A percentile compares a stretch with the other conserved stretches of the same genome.
phyloP scores from a whole-genome alignment of 768 basidiomycete genomes.

The Imleria badia region DNA sequence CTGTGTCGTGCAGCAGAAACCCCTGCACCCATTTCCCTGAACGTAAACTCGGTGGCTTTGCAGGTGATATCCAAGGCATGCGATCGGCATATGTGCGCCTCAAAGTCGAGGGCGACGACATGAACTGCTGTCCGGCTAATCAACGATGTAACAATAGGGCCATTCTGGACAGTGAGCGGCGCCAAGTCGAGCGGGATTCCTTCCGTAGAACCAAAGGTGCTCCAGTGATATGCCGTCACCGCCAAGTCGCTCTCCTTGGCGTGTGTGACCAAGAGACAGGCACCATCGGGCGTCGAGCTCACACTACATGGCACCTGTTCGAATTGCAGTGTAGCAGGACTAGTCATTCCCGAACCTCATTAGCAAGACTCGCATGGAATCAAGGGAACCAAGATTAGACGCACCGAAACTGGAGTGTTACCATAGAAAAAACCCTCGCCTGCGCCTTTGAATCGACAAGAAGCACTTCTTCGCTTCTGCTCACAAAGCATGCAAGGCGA shows the following conservation, averaged over 20 bases:
- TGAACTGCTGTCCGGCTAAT: conserved; percentile 42
- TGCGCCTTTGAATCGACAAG: conserved; percentile 45
- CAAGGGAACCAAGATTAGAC: neutral
- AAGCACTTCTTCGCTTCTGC: conserved; percentile 51
- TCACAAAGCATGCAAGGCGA: conserved; percentile 42
- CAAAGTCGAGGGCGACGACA: conserved; percentile 40
- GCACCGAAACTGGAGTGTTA: conserved; percentile 40
- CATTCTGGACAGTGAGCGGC: conserved; percentile 18
- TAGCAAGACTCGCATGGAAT: neutral
- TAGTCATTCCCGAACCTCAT: conserved; percentile 12
- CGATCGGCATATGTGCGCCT: conserved; percentile 37
- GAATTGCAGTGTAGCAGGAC: conserved; percentile 47
- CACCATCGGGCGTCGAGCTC: conserved; percentile 53
- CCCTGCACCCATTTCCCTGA: conserved; percentile 42
- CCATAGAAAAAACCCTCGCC: conserved; percentile 51
- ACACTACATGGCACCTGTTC: conserved; percentile 28
- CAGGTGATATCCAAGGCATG: conserved; percentile 51
- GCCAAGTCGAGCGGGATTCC: conserved; percentile 44
- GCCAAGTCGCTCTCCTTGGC: conserved; percentile 6
- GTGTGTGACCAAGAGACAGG: conserved; percentile 46
- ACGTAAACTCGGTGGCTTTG: conserved; percentile 55
- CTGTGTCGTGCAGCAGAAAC: conserved; percentile 11
- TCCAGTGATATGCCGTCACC: conserved; percentile 52
- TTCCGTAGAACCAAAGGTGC: conserved; percentile 50
- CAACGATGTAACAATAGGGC: conserved; percentile 44